Base-by-base conservation (phyloP, 495 filamentous ascomycete species). In the Podospora fimiseda region DNA sequence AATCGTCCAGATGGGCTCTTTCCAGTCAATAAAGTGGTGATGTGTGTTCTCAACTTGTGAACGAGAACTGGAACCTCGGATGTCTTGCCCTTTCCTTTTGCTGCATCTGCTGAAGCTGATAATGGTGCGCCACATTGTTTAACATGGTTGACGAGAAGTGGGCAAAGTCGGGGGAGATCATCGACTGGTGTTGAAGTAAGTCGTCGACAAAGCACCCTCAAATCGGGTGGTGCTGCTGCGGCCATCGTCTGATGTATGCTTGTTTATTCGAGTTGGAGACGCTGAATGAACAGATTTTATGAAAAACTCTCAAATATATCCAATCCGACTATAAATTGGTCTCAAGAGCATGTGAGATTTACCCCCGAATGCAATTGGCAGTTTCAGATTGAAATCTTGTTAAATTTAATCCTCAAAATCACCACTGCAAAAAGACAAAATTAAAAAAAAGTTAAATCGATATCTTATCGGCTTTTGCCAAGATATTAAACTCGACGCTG, bases 21-120 rank as follows among this genome's bases (percentile, higher is more conserved):
- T 51, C 89, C 88, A 58, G 85, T 83, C 45, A 95, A 66, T 43
- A 95, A 71, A 5, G 84, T 80, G 13, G 82, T 83, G 55, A 96
- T 72, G 48, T 88, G 82, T 18, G 86, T 90, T 62, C 84, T 87
- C 49, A 91, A 73, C 62, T 85, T 89, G 69, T 94, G 89, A 13
- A 90, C 73, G 39, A 86, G 80, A 40, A 81, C 64, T 0, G 80
- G 67, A 2, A 74, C 72, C 22, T 91, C 86, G 0, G 83, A 77
- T 5, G 74, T 74, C 45, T 74, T 68, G 49, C 71, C 73, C 59
- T 80, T 83, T 53, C 69, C 60, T 39, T 80, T 77, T 22, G 22
- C 44, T 27, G 66, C 50, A 39, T 74, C 69, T 16, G 72, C 66
- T 9, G 80, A 61, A 3, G 73, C 66, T 20, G 82, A 81, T 8